Evolutionary conservation across 306 rosid species (phyloP), one percentile per base, ranked within the genome.

Genomic region (Crotalaria pallida): DNA sequence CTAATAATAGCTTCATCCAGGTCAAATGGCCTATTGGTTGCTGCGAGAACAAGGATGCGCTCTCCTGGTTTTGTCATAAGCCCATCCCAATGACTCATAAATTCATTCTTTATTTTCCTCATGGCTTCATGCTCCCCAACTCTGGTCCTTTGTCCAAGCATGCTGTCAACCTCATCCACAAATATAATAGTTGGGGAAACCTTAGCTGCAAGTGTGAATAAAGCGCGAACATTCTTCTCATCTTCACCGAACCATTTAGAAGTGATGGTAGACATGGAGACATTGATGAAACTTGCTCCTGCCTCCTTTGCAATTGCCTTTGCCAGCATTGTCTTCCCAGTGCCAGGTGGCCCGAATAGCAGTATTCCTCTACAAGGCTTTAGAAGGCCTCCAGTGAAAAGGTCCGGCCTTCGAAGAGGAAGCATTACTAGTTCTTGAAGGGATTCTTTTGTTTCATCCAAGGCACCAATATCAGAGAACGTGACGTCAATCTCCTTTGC

Each of bases 191-290:
- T 91, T 1, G 97, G 99, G 45, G 97, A 91, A 63, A 95, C 97
- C 84, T 95, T 95, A 58, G 88, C 81, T 33, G 99, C 99, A 63
- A 95, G 73, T 22, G 97, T 84, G 85, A 95, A 95, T 65, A 95
- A 84, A 43, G 99, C 97, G 2, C 99, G 85, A 10, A 95, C 97
- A 22, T 95, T 95, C 82, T 95, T 95, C 84, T 95, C 99, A 58
- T 91, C 97, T 89, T 91, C 99, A 48, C 97, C 99, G 55, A 95
- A 95, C 99, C 99, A 95, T 78, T 91, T 95, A 31, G 99, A 95
- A 12, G 97, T 94, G 40, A 94, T 90, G 80, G 97, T 94, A 43
- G 98, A 94, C 98, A 94, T 94, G 58, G 98, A 94, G 11, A 95
- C 96, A 33, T 95, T 95, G 11, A 95, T 95, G 86, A 95, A 95